phyloP scores from a whole-genome alignment of 768 basidiomycete genomes.

The Dentipellis sp. region DNA sequence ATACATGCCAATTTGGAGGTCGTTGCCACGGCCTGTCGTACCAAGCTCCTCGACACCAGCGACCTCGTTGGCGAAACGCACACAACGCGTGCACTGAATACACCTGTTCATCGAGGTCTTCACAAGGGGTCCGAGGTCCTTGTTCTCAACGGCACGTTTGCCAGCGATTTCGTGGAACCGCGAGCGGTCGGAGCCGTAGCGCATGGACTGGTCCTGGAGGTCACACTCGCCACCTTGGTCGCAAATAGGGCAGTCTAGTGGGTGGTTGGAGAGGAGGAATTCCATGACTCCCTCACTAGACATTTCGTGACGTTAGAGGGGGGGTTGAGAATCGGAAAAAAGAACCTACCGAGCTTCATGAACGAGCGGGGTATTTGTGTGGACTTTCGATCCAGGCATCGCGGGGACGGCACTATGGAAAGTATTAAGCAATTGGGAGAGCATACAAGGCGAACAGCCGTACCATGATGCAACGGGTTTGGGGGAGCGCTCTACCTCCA shows the following conservation, averaged over 20 bases:
- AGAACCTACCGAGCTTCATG: slow-evolving; percentile 69
- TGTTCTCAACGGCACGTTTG: slow-evolving; percentile 97
- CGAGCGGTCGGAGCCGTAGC: slow-evolving; percentile 94
- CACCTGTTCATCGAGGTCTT: slow-evolving; percentile 99
- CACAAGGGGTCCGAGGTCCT: slow-evolving; percentile 94
- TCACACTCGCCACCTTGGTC: slow-evolving; percentile 99
- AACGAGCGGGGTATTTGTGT: slow-evolving; percentile 85
- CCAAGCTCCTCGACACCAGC: slow-evolving; percentile 97
- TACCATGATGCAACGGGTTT: slow-evolving; percentile 94
- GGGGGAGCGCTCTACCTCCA: slow-evolving; percentile 92
- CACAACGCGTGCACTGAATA: slow-evolving; percentile 98
- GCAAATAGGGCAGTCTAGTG: slow-evolving; percentile 96
- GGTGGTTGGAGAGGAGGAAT: slow-evolving; percentile 94
- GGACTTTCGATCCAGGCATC: slow-evolving; percentile 89
- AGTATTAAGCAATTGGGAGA: background rate
- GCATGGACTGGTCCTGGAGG: slow-evolving; percentile 98
- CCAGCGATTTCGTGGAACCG: slow-evolving; percentile 98
- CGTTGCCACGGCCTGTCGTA: slow-evolving; percentile 94
- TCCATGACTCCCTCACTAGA: slow-evolving; percentile 94
- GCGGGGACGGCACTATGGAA: slow-evolving; percentile 87
- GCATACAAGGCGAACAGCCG: slow-evolving; percentile 14
- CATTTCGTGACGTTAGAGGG: slow-evolving; percentile 6
- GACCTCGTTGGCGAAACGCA: slow-evolving; percentile 98
- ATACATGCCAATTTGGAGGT: slow-evolving; percentile 97
- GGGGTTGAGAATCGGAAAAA: background rate